Evolutionary conservation across 805 yeast species (phyloP), one percentile per base, ranked within the genome.

Genomic region (Zygoascus bituminiphila): DNA sequence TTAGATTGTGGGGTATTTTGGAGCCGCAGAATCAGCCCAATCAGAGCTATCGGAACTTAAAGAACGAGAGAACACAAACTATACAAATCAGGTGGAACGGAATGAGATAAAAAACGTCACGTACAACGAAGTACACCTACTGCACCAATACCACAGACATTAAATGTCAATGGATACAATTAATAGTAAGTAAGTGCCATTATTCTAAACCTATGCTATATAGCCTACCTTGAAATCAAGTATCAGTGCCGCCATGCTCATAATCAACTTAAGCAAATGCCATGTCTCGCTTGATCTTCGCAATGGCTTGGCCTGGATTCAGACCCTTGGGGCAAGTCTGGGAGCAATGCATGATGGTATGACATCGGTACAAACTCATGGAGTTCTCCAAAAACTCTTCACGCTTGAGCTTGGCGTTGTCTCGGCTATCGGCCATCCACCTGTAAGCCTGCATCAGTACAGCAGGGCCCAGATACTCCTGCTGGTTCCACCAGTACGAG

Each of bases 401-500:
- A 77, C 98, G 88, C 58, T 74, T 61, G 53, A 69, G 73, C 40
- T 87, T 75, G 48, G 96, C 96, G 69, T 88, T 83, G 72, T 93
- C 98, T 75, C 98, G 84, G 39, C 95, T 84, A 71, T 93, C 98
- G 53, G 88, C 80, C 76, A 93, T 81, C 98, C 98, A 93, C 76
- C 98, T 84, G 78, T 82, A 93, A 48, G 98, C 97, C 77, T 93
- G 98, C 96, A 93, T 86, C 69, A 93, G 78, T 48, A 93, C 98
- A 25, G 98, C 98, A 22, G 98, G 98, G 50, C 98, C 98, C 61
- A 93, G 75, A 72, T 93, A 93, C 75, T 93, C 95, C 72, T 89
- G 95, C 74, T 88, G 96, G 74, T 93, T 93, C 98, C 98, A 93
- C 98, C 98, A 93, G 78, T 93, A 93, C 2, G 98, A 89, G 47